These are phyloP conservation scores for Calonectria ilicicola DNA, from an alignment of 2,329 filamentous ascomycete genomes.

Conservation along the genomic window DNA sequence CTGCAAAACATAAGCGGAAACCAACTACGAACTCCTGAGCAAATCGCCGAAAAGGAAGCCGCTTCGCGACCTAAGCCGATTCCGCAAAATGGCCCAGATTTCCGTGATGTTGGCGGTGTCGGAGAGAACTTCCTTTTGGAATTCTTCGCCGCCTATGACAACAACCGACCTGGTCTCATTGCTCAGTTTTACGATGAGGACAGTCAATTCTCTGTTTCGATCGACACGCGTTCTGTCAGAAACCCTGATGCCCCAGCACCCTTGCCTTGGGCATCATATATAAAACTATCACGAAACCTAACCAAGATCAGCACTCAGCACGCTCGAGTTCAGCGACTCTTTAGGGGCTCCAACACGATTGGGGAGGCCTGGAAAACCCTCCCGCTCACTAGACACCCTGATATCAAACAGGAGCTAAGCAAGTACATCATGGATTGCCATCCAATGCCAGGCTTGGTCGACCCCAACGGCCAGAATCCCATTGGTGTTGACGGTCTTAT, in stretches of 20 bases:
- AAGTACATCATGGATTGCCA: constrained; percentile 90
- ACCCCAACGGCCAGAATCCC: constrained; percentile 72
- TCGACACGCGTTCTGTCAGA: constrained; percentile 72
- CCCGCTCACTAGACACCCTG: constrained; percentile 80
- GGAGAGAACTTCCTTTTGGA: constrained; percentile 81
- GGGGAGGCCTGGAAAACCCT: constrained; percentile 76
- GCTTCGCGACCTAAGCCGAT: constrained; percentile 67
- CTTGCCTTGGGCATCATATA: constrained; percentile 79
- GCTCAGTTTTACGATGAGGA: constrained; percentile 79
- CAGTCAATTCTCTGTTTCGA: constrained; percentile 80
- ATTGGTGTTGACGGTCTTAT: constrained; percentile 82
- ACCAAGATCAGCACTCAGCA: constrained; percentile 72
- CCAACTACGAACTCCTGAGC: constrained; percentile 78
- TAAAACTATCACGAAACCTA: constrained; percentile 83
- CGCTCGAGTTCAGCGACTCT: constrained; percentile 74
- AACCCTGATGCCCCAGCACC: constrained; percentile 56
- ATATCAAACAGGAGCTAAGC: constrained; percentile 72
- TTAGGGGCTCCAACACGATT: constrained; percentile 74
- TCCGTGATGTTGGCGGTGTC: constrained; percentile 79
- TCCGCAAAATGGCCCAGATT: constrained; percentile 74
- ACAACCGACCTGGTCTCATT: constrained; percentile 72
- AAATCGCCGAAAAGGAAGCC: constrained; percentile 68
- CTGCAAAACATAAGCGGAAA: constrained; percentile 81
- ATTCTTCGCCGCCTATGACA: constrained; percentile 82
- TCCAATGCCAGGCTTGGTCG: constrained; percentile 76